Evolutionary conservation across 2,329 filamentous ascomycete species (phyloP), one percentile per base, ranked within the genome.

Genomic region (Fusarium begoniae): DNA sequence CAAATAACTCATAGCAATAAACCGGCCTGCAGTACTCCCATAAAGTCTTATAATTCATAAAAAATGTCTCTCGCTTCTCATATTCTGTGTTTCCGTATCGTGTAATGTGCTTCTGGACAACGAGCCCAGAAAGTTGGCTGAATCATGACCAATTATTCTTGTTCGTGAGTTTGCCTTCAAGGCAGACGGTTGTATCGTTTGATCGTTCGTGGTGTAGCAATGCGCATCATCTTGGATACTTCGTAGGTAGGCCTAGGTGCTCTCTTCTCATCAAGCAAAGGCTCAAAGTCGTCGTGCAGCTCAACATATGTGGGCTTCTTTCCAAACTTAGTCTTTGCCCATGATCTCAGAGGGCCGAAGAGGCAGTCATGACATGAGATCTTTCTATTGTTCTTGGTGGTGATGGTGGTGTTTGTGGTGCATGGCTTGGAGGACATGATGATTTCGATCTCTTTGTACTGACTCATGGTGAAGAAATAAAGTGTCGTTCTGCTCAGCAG

Each of bases 141-240:
- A 5, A n/a, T 41, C 5, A 28, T 47, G 48, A 18, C 30, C 13
- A 24, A 8, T 12, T 38, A 12, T n/a, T 30, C 26, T 20, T 26
- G 11, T 12, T n/a, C 6, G n/a, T 37, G 7, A 8, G 5, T 20
- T 53, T 20, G 8, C 9, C 20, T 11, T 66, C 26, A 70, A 26
- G 60, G 40, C 17, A 68, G 45, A n/a, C 81, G 74, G 60, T 83
- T 84, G 28, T 80, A 80, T 65, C 78, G 79, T 47, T 75, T 81
- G 75, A 85, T 85, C n/a, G 77, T 75, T 47, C 78, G 76, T 20
- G 85, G 76, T 10, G 85, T 85, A 8, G 84, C 81, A 12, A 83
- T 86, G 73, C 77, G 81, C 56, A 87, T 74, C 72, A 85, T 85
- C 9, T 83, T 82, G 10, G 80, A 69, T 4, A 81, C 82, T 4